phyloP scores from a whole-genome alignment of 2,329 filamentous ascomycete genomes.

The Phialophora expanda region DNA sequence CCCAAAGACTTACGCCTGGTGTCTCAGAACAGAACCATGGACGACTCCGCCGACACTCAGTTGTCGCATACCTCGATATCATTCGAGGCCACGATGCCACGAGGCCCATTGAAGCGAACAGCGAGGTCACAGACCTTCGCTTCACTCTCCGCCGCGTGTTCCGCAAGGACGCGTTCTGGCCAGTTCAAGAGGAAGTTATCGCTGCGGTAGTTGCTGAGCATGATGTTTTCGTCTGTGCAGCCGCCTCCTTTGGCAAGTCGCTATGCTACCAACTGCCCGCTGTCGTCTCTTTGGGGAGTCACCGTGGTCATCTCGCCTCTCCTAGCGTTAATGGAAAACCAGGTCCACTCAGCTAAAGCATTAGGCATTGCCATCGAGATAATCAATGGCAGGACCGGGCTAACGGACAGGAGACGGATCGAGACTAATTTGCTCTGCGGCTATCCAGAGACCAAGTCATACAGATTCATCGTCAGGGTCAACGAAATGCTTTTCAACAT shows the following conservation, averaged over 20 bases:
- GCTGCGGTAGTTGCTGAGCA: constrained; percentile 77
- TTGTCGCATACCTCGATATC: not conserved
- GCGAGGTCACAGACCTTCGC: constrained; percentile 64
- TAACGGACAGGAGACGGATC: constrained; percentile 69
- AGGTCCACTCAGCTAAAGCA: constrained; percentile 78
- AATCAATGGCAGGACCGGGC: constrained; percentile 81
- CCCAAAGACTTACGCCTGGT: no score
- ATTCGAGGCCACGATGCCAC: constrained; percentile 16
- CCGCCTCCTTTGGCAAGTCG: constrained; percentile 80
- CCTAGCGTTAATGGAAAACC: constrained; percentile 92
- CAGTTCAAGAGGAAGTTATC: constrained; percentile 86
- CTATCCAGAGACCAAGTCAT: constrained; percentile 75
- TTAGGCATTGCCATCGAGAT: constrained; percentile 80
- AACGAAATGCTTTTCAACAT: constrained; percentile 80
- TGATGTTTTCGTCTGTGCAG: constrained; percentile 91
- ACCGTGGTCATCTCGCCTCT: constrained; percentile 90
- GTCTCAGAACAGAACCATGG: no score
- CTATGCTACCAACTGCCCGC: constrained; percentile 92
- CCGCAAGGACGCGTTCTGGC: constrained; percentile 75
- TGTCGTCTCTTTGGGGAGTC: constrained; percentile 82
- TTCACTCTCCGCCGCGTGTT: constrained; percentile 77
- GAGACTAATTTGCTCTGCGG: constrained; percentile 83
- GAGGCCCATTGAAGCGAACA: constrained; percentile 19
- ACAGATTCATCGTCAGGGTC: constrained; percentile 76
- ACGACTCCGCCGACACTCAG: not conserved